phyloP scores from a whole-genome alignment of 768 basidiomycete genomes.

The Suillus placidus region DNA sequence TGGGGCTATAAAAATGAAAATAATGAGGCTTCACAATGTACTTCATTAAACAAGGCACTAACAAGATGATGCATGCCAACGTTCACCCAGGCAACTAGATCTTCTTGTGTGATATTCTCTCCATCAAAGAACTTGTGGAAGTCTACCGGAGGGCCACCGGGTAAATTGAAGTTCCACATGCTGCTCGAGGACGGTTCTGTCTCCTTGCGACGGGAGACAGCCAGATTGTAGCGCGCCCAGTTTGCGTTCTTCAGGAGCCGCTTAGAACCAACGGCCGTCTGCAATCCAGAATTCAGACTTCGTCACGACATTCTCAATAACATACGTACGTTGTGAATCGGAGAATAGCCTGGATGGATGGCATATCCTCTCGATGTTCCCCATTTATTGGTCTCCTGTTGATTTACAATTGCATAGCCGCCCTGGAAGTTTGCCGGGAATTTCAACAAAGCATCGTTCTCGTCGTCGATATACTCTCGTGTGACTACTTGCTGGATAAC shows the following conservation, averaged over 20 bases:
- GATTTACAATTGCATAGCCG: constrained; percentile 57
- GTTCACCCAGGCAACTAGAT: constrained; percentile 69
- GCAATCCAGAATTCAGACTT: constrained; percentile 8
- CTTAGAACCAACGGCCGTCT: constrained; percentile 64
- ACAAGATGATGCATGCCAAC: constrained; percentile 69
- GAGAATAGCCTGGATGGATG: constrained; percentile 60
- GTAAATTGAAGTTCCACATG: constrained; percentile 67
- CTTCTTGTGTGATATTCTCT: constrained; percentile 64
- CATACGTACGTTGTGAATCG: constrained; percentile 49
- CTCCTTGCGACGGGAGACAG: constrained; percentile 60
- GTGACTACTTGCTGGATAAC: constrained; percentile 57
- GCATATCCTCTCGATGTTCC: constrained; percentile 60
- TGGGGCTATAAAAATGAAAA: constrained; percentile 44
- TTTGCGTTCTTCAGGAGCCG: constrained; percentile 62
- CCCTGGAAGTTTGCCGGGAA: constrained; percentile 60
- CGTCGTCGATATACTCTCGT: constrained; percentile 50
- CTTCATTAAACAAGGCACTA: constrained; percentile 11
- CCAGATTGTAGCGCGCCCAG: constrained; percentile 67
- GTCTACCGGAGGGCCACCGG: constrained; percentile 55
- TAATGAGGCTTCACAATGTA: background rate
- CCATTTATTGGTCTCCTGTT: constrained; percentile 56
- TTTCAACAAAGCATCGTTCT: constrained; percentile 53
- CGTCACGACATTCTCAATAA: background rate
- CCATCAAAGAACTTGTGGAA: constrained; percentile 67
- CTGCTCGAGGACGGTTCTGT: constrained; percentile 58